Conservation (phyloP, 768 basidiomycete genomes). For the Boletus rubescentipes region DNA sequence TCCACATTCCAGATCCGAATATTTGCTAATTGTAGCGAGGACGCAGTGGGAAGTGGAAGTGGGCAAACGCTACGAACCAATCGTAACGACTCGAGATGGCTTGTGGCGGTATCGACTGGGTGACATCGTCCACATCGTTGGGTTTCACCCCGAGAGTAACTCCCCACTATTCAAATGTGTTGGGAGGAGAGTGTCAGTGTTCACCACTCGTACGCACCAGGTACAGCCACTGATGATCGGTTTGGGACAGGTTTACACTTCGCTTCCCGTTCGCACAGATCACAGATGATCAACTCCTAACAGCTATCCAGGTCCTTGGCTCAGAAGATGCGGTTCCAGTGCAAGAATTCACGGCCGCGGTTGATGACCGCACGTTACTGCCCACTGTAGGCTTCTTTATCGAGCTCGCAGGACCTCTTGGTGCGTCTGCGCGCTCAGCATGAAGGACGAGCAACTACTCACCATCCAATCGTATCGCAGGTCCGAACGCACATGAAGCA, state of each 20-base stretch:
- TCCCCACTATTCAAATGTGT: slow-evolving; percentile 13
- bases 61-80: slow-evolving; percentile 18
- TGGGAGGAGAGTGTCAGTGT: slow-evolving; percentile 20
- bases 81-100: slow-evolving; percentile 22
- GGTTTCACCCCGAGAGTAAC: slow-evolving; percentile 8
- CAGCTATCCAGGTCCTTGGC: neutral
- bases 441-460: neutral
- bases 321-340: slow-evolving; percentile 7
- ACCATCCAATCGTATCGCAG: neutral
- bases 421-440: neutral
- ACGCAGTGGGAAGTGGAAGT: slow-evolving; percentile 19
- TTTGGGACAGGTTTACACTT: slow-evolving; percentile 6
- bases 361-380: slow-evolving; percentile 13
- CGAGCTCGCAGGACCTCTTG: slow-evolving; percentile 9
- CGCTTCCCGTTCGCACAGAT: slow-evolving; percentile 3
- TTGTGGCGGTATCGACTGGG: slow-evolving; percentile 25
- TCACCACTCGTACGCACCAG: neutral
- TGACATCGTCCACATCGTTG: slow-evolving; percentile 18
- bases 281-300: slow-evolving; percentile 9
- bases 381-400: slow-evolving; percentile 17
- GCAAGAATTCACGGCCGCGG: slow-evolving; percentile 13
- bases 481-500: slow-evolving; percentile 1
- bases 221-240: neutral
- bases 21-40: neutral
- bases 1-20: neutral